Evolutionary conservation across 2,329 filamentous ascomycete genomes (phyloP).

Genomic region (Bipolaris sorokiniana): DNA sequence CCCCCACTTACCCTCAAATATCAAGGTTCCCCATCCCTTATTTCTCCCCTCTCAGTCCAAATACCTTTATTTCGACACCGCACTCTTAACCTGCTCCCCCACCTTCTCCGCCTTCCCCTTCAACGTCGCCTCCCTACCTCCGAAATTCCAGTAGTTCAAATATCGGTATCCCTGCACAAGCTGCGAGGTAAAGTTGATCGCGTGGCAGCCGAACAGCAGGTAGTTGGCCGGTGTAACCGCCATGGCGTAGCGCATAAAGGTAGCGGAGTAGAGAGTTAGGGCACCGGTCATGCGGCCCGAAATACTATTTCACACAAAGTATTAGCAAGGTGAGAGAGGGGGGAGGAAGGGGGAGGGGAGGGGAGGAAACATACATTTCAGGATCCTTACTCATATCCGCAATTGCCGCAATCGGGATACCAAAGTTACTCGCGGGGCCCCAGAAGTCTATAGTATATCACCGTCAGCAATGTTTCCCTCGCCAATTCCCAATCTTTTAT

Average conservation of each 20-base stretch:
- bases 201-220: constrained; percentile 71
- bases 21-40: neutral
- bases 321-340: neutral
- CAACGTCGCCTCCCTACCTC: constrained; percentile 52
- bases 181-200: constrained; percentile 69
- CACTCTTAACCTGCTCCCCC: constrained; percentile 13
- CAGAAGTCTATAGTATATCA: constrained; percentile 54
- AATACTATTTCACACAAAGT: constrained; percentile 56
- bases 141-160: constrained; percentile 64
- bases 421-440: constrained; percentile 60
- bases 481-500: no score
- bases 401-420: constrained; percentile 60
- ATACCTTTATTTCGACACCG: constrained; percentile 14
- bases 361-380: constrained; percentile 52
- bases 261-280: constrained; percentile 65
- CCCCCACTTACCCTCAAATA: no score
- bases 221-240: constrained; percentile 69
- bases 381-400: constrained; percentile 62
- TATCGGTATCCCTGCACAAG: constrained; percentile 67
- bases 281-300: constrained; percentile 69
- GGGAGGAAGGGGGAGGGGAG: neutral
- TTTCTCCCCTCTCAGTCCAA: neutral
- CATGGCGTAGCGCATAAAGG: constrained; percentile 71
- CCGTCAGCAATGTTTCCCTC: constrained; percentile 8
- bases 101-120: constrained; percentile 45